Evolutionary conservation across 768 basidiomycete genomes (phyloP).

Genomic region (Auriscalpium orientale): DNA sequence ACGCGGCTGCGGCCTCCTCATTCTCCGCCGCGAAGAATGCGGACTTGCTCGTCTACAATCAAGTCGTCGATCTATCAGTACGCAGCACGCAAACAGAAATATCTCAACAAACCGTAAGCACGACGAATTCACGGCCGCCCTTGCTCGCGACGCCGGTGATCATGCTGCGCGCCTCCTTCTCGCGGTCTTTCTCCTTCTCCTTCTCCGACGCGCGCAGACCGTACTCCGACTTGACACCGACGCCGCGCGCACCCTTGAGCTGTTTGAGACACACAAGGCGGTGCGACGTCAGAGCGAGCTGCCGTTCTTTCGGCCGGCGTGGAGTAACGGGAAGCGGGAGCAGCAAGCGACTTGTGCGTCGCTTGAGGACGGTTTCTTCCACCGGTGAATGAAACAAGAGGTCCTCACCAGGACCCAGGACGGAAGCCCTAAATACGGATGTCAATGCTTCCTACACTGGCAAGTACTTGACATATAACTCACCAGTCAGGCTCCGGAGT

Average conservation of each 20-base stretch:
- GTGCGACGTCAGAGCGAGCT: conserved; percentile 48
- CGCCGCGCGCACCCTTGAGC: conserved; percentile 27
- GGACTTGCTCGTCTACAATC: conserved; percentile 11
- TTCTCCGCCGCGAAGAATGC: conserved; percentile 11
- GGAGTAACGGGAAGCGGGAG: conserved; percentile 43
- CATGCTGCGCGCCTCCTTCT: conserved; percentile 38
- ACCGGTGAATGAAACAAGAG: conserved; percentile 47
- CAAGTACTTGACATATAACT: conserved; percentile 11
- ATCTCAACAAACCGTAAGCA: conserved; percentile 45
- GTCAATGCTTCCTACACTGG: neutral
- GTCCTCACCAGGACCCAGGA: conserved; percentile 38
- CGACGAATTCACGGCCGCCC: conserved; percentile 50
- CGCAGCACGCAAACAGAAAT: neutral
- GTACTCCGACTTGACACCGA: conserved; percentile 47
- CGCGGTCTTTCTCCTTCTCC: conserved; percentile 34
- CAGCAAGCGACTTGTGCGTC: conserved; percentile 47
- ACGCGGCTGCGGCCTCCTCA: conserved; percentile 5
- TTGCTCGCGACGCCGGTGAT: conserved; percentile 44
- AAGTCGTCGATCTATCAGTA: neutral
- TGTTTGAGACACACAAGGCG: conserved; percentile 53
- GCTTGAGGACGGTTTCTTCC: conserved; percentile 44
- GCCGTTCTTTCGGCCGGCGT: conserved; percentile 43
- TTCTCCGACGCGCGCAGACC: conserved; percentile 24
- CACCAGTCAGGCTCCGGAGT: conserved; percentile 37
- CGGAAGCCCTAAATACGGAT: conserved; percentile 21